Conservation (phyloP, 2,329 filamentous ascomycete genomes). For the Alternaria novae-zelandiae region DNA sequence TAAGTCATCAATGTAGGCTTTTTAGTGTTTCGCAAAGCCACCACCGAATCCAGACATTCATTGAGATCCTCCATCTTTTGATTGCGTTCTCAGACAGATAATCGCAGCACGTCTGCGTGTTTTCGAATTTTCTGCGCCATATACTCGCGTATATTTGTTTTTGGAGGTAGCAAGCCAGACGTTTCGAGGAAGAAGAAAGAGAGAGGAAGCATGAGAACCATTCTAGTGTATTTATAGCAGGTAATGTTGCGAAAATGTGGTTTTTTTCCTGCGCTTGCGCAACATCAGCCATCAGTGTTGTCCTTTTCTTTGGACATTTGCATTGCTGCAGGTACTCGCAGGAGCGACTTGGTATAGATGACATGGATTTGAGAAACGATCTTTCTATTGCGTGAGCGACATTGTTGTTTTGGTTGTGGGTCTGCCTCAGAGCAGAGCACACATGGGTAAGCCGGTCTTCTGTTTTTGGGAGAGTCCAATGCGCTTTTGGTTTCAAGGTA, state of each 20-base stretch:
- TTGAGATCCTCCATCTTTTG: background rate
- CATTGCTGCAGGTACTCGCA: background rate
- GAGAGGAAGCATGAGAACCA: background rate
- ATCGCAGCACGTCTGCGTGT: background rate
- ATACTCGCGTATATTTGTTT: fast-evolving
- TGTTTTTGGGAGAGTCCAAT: background rate
- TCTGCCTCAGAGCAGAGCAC: background rate
- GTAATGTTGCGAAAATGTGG: background rate
- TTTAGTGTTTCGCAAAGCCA: background rate
- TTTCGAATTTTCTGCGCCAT: background rate
- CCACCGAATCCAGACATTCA: background rate
- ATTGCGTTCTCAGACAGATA: background rate
- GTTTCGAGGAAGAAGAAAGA: background rate
- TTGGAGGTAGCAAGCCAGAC: background rate
- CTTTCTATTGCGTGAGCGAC: background rate
- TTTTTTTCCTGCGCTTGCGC: background rate
- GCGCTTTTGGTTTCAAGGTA: background rate
- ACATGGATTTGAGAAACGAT: background rate
- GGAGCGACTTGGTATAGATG: background rate
- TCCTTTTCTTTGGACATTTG: background rate
- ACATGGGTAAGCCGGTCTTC: too few relatives aligned
- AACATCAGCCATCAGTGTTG: background rate
- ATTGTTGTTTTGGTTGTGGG: background rate
- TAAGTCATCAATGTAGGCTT: background rate
- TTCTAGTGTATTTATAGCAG: background rate